Evolutionary conservation across 2,329 filamentous ascomycete species (phyloP).

Genomic region (Biscogniauxia mediterranea): DNA sequence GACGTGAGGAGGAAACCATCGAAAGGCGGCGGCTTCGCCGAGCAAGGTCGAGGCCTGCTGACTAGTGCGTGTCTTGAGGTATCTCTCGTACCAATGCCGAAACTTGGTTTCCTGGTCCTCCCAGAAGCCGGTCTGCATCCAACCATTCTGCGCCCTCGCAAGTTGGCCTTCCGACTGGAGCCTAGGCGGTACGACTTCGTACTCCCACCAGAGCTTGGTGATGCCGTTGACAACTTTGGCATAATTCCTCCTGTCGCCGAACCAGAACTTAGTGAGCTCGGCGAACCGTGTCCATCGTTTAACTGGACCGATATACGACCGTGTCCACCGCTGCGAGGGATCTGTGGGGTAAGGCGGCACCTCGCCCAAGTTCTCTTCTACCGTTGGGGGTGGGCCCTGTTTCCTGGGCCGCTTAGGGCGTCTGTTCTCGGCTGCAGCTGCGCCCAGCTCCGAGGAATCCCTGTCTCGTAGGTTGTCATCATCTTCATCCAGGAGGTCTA

Average conservation of each 20-base stretch:
- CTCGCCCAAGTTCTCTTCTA: slow-evolving; percentile 16
- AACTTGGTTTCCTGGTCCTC: slow-evolving; percentile 23
- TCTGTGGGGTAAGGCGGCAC: slow-evolving; percentile 33
- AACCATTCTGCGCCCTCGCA: slow-evolving; percentile 24
- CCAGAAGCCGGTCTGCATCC: slow-evolving; percentile 27
- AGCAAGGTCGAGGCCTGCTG: slow-evolving; percentile 23
- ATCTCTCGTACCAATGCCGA: slow-evolving; percentile 23
- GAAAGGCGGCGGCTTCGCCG: slow-evolving; percentile 22
- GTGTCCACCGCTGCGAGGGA: slow-evolving; percentile 33
- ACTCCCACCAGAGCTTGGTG: slow-evolving; percentile 28
- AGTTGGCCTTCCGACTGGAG: slow-evolving; percentile 19
- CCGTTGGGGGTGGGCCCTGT: slow-evolving; percentile 13
- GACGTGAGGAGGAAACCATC: slow-evolving; percentile 23
- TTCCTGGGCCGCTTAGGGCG: slow-evolving; percentile 11
- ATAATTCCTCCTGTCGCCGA: slow-evolving; percentile 27
- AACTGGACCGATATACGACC: slow-evolving; percentile 33
- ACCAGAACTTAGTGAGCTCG: slow-evolving; percentile 30
- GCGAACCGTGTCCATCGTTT: slow-evolving; percentile 32
- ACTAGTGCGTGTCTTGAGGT: slow-evolving; percentile 15
- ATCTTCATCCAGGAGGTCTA: slow-evolving; percentile 9
- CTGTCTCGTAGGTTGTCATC: slow-evolving; percentile 11
- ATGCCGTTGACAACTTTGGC: slow-evolving; percentile 23
- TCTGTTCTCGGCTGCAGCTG: slow-evolving; percentile 5
- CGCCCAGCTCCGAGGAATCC: slow-evolving; percentile 12
- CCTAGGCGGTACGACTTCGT: slow-evolving; percentile 31